phyloP scores from a whole-genome alignment of 352 stramenopile genomes.

The Plasmopara muralis region DNA sequence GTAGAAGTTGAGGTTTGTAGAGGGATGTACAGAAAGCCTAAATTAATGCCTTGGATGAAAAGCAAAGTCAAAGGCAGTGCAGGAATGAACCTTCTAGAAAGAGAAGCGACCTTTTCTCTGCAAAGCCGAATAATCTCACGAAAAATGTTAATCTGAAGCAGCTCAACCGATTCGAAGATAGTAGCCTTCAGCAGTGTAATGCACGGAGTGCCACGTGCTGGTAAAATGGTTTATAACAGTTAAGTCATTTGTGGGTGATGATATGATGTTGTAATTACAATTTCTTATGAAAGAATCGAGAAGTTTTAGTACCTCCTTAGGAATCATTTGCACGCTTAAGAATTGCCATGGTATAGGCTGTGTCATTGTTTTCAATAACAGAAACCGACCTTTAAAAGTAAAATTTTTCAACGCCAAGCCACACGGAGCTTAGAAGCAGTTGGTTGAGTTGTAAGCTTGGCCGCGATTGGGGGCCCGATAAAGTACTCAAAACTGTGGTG shows the following conservation, averaged over 20 bases:
- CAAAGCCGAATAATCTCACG: slow-evolving; percentile 5
- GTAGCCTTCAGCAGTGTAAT: not conserved
- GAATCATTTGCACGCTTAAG: not conserved
- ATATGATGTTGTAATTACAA: not conserved
- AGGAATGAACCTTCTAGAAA: slow-evolving; percentile 6
- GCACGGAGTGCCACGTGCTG: not conserved
- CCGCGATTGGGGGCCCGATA: not conserved
- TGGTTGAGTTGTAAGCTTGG: not conserved
- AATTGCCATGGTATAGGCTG: no score
- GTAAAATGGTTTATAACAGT: not conserved
- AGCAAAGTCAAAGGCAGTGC: not conserved
- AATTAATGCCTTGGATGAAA: not conserved
- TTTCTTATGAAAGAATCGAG: not conserved
- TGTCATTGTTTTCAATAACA: no score
- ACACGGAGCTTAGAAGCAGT: not conserved
- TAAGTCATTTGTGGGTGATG: not conserved
- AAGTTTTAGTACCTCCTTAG: not conserved
- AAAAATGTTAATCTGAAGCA: slow-evolving; percentile 9
- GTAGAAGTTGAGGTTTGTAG: not conserved
- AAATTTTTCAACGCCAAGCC: not conserved
- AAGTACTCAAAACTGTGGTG: not conserved
- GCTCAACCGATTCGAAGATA: not conserved
- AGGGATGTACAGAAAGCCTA: slow-evolving; percentile 11
- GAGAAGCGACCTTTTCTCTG: not conserved
- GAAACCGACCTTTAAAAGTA: not conserved